Percentiles rank a stretch among this genome's conserved stretches.
Conservation (phyloP, 441 rosid genomes). For the Biscutella laevigata region DNA sequence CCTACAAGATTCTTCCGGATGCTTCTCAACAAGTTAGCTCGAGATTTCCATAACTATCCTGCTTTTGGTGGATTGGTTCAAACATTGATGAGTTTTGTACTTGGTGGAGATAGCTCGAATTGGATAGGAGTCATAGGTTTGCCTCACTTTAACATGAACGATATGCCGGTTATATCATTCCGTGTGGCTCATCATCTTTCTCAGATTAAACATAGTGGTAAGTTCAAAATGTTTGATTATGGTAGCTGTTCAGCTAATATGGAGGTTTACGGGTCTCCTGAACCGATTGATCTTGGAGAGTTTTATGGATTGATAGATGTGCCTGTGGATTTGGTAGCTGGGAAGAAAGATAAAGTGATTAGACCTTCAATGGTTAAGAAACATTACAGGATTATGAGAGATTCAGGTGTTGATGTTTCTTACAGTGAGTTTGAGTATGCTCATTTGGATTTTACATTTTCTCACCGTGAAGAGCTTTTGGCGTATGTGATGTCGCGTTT, state of each 20-base stretch:
- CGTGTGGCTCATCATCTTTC: conserved; percentile 77
- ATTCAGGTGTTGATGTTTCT: conserved; percentile 50
- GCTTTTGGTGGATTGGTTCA: conserved; percentile 94
- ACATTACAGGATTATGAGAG: conserved; percentile 72
- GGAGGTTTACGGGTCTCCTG: conserved; percentile 59
- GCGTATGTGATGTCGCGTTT: conserved; percentile 74
- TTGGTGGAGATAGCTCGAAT: conserved; percentile 90
- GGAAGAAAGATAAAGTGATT: conserved; percentile 70
- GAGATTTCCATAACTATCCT: conserved; percentile 89
- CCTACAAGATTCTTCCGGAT: conserved; percentile 90
- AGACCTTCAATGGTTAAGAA: conserved; percentile 64
- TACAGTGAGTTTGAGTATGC: conserved; percentile 78
- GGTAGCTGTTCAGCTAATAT: conserved; percentile 57
- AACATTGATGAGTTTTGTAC: conserved; percentile 61
- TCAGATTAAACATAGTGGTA: conserved; percentile 59
- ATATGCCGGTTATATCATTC: conserved; percentile 82
- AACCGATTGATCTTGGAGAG: conserved; percentile 76
- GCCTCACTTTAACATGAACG: conserved; percentile 93
- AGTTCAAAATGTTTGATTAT: conserved; percentile 74
- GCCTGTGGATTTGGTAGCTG: conserved; percentile 85
- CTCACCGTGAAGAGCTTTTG: conserved; percentile 78
- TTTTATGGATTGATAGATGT: conserved; percentile 56
- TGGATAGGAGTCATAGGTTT: conserved; percentile 87
- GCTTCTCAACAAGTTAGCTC: conserved; percentile 85
- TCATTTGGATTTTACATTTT: conserved; percentile 83